Conservation (phyloP, 2,329 filamentous ascomycete genomes). For the Fusarium oligoseptatum region DNA sequence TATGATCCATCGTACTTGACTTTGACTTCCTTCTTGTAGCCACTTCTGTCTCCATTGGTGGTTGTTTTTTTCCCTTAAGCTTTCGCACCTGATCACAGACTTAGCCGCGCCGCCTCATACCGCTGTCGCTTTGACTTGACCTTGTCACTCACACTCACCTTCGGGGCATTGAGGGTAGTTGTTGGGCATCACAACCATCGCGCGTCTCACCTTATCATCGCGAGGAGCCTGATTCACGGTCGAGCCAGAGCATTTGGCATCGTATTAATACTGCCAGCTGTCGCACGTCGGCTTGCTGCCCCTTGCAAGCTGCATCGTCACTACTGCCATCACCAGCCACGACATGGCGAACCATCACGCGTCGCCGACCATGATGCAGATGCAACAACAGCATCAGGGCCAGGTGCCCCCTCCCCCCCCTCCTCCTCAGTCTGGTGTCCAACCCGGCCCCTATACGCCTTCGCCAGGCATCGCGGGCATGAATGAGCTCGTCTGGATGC, state of each 20-base stretch:
- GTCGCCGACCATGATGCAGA: slow-evolving; percentile 82
- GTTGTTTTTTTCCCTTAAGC: slow-evolving; percentile 20
- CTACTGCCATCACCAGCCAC: slow-evolving; percentile 33
- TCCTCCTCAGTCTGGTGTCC: slow-evolving; percentile 61
- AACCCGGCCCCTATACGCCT: slow-evolving; percentile 70
- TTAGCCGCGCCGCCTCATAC: slow-evolving; percentile 26
- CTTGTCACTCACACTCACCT: slow-evolving; percentile 14
- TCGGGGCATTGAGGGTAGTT: slow-evolving; percentile 23
- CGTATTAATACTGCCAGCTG: slow-evolving; percentile 25
- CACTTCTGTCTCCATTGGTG: slow-evolving; percentile 27
- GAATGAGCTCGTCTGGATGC: slow-evolving; percentile 92
- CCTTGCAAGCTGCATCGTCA: slow-evolving; percentile 34
- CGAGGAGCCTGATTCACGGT: slow-evolving; percentile 34
- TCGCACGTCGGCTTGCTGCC: slow-evolving; percentile 27
- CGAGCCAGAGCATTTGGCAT: slow-evolving; percentile 5
- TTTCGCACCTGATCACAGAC: not conserved
- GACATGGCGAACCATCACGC: slow-evolving; percentile 83
- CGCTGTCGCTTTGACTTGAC: slow-evolving; percentile 22
- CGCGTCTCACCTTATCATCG: slow-evolving; percentile 8
- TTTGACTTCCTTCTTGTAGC: slow-evolving; percentile 20
- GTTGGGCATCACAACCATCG: slow-evolving; percentile 33
- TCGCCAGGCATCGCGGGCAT: slow-evolving; percentile 81
- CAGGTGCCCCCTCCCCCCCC: slow-evolving; percentile 69
- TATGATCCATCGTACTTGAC: slow-evolving; percentile 20
- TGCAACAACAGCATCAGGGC: slow-evolving; percentile 72